Evolutionary conservation across 2,329 filamentous ascomycete species (phyloP), one percentile per base, ranked within the genome.

Genomic region (Fusarium papillatum): DNA sequence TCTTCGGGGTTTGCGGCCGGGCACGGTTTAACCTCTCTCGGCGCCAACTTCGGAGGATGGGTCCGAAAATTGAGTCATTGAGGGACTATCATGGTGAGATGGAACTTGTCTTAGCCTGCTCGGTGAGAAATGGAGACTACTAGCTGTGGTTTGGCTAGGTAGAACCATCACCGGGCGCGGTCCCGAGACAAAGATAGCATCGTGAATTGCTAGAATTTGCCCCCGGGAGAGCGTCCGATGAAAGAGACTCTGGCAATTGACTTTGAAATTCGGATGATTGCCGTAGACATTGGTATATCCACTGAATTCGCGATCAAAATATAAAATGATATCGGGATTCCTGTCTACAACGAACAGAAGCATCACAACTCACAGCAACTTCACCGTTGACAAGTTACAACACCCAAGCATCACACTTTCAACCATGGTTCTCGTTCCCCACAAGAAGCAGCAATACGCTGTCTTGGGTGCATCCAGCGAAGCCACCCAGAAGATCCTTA

Each of bases 401-500:
- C 17, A 5, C 16, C 6, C 10, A 13, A 53, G 7, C 48, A 22
- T 17, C 17, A 29, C 11, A 13, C 3, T 10, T n/a, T 11, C 19
- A 22, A 29, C 6, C 16, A 50, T 64, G 61, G 41, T 64, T 64
- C 59, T 62, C 59, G 38, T 64, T 8, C 61, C 61, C 14, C 61
- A 64, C 13, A 64, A 64, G 29, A 22, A 22, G 7, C 61, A 38
- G 43, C 61, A 50, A 16, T 48, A 48, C 22, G 61, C 61, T 64
- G 41, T 69, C 7, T 17, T 64, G 17, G 48, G 38, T 29, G 38
- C 24, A n/a, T 3, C 59, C 9, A 43, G 59, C 2, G 59, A 62
- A 62, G 17, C 59, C 5, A 62, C 59, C 17, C 22, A 31, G 17
- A 96, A 98, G 89, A 97, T 99, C 84, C 91, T 98, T 76, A 98